phyloP scores from a whole-genome alignment of 345 rosid genomes.

The Eucalyptus rudis region DNA sequence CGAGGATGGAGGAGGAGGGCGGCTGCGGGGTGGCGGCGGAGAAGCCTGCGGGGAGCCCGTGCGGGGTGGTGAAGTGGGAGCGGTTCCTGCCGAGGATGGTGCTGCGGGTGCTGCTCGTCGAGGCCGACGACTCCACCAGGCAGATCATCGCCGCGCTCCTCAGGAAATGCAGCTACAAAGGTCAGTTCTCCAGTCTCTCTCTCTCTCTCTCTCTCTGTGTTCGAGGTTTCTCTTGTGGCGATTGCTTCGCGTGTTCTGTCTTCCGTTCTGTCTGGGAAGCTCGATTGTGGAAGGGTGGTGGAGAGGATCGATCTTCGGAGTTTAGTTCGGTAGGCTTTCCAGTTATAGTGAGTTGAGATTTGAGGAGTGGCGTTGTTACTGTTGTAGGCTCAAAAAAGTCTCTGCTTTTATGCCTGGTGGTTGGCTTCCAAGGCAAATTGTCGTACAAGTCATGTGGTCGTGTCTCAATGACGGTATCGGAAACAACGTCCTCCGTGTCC shows the following conservation, averaged over 20 bases:
- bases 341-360: neutral
- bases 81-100: constrained; percentile 54
- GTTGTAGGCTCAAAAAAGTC: neutral
- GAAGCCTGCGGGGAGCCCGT: neutral
- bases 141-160: constrained; percentile 83
- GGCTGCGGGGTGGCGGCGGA: constrained; percentile 1
- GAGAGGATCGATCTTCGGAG: neutral
- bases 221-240: neutral
- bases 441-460: neutral
- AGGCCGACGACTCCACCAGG: constrained; percentile 92
- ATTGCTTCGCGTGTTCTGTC: neutral
- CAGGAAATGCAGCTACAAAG: constrained; percentile 76
- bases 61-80: constrained; percentile 53
- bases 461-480: neutral
- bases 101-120: constrained; percentile 70
- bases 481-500: neutral
- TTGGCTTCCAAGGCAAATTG: neutral
- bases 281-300: neutral
- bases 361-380: neutral
- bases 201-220: neutral
- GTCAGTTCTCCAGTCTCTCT: constrained; percentile 13
- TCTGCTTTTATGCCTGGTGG: neutral
- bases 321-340: neutral
- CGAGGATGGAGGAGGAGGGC: constrained; percentile 9
- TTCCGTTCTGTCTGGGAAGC: neutral